Base-by-base conservation (phyloP, 2,329 filamentous ascomycete genomes). In the Tympanopsis confertula region DNA sequence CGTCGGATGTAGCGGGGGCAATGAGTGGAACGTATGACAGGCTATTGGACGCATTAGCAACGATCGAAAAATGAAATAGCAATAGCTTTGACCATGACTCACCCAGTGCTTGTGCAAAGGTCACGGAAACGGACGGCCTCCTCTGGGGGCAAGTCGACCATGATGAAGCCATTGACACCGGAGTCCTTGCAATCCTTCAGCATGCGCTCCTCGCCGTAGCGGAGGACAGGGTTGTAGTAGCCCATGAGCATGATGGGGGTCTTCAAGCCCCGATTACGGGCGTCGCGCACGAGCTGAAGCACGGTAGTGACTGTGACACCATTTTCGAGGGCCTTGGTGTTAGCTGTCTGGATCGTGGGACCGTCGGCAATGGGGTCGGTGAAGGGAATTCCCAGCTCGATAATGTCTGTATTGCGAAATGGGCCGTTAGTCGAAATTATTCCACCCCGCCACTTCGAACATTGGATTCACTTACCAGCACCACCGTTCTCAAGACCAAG, bases 341-440 rank as follows among this genome's bases (percentile, higher is more conserved):
- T 98, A 46, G 91, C 78, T 45, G 79, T 91, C 66, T 98, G 91
- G 47, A 98, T 96, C 4, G 88, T 95, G 24, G 91, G 91, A 19
- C 91, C 91, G 61, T 98, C 91, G 49, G 89, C 91, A 61, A 96
- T 96, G 41, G 91, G 91, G 58, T 98, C 91, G 52, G 89, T 95
- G 65, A 98, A 98, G 38, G 91, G 91, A 40, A 94, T 79, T 45
- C 89, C 91, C 48, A 98, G 78, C 62, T 98, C 91, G 52, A 98
- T 93, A 43, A 98, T 69, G 59, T 98, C 91, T 86, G 48, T 5
- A 17, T 22, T n/a, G n/a, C n/a, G n/a, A n/a, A n/a, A n/a, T n/a
- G n/a, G n/a, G n/a, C n/a, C n/a, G n/a, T n/a, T n/a, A n/a, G n/a
- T n/a, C n/a, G n/a, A n/a, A n/a, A n/a, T n/a, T n/a, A n/a, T n/a